Evolutionary conservation across 2,329 filamentous ascomycete genomes (phyloP), one percentile per base, ranked within the genome.

Genomic region (Cryphonectria nitschkei): DNA sequence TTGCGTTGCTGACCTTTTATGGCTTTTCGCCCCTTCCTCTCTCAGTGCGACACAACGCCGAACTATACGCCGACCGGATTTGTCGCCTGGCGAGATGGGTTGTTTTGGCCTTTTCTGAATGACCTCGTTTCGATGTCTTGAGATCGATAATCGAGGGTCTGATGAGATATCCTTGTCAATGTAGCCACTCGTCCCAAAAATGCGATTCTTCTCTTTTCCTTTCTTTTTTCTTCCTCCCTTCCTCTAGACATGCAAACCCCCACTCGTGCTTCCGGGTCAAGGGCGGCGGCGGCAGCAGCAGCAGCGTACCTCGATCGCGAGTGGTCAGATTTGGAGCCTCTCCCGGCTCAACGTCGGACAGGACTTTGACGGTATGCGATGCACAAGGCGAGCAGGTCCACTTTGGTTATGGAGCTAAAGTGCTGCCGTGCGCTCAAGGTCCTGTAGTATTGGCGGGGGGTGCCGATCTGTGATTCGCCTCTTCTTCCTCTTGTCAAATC

Each of bases 281-380:
- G 32, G 58, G 58, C 62, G 66, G 43, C 62, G 66, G 43, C 29
- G 19, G 56, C 62, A 66, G 41, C 43, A 14, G 43, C 9, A 14
- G 13, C 29, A 29, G 52, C 68, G 52, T 69, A 67, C 68, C 68
- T 43, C 46, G 22, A 39, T 61, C 22, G 34, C 58, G 29, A 61
- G 32, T 39, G 32, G 58, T 61, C 58, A 61, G 58, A 13, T 61
- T 60, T 37, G 62, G 22, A 26, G 54, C 26, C 41, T 60, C 60
- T 65, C 32, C 70, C 64, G 68, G 60, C 64, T 56, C 64, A 50
- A 70, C 26, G 67, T 69, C 67, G 65, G 70, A 64, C 66, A 54
- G 46, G 66, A 41, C 22, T 22, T 39, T n/a, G 29, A 68, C 50
- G 56, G 63, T 67, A 64, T 61, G n/a, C 32, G 32, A 54, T 69